These are phyloP conservation scores for Spergularia marina DNA, from an alignment of 148 eudicot genomes.

Conservation along the genomic window DNA sequence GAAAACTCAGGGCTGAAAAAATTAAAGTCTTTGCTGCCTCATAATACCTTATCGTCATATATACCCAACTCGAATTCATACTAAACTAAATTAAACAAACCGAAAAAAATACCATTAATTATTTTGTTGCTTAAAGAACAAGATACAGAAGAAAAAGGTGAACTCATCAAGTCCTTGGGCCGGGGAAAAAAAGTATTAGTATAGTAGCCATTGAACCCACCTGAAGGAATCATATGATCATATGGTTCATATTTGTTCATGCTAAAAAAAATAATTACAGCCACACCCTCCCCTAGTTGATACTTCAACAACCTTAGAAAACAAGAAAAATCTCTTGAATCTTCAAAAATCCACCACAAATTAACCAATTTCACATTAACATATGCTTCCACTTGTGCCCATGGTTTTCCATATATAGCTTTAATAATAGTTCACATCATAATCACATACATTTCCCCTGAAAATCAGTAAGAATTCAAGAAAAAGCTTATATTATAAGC, in stretches of 20 bases:
- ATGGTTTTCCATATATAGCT: not conserved
- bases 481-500: not conserved
- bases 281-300: slow-evolving; percentile 26
- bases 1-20: too few species aligned
- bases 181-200: not conserved
- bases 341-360: slow-evolving; percentile 18
- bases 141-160: too few species aligned
- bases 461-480: not conserved
- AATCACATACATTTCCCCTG: too few species aligned
- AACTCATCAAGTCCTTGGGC: too few species aligned
- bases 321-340: slow-evolving; percentile 17
- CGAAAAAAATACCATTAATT: too few species aligned
- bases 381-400: slow-evolving; percentile 4
- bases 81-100: not conserved
- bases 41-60: too few species aligned
- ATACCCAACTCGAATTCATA: too few species aligned
- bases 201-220: slow-evolving; percentile 21
- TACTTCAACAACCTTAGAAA: slow-evolving; percentile 13
- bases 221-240: slow-evolving; percentile 28
- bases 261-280: slow-evolving; percentile 1
- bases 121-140: too few species aligned
- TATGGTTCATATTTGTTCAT: slow-evolving; percentile 20
- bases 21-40: too few species aligned
- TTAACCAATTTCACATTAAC: slow-evolving; percentile 12
- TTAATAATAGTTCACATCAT: not conserved